Evolutionary conservation across 257 asterid genomes (phyloP).

Genomic region (Cinchona pubescens): DNA sequence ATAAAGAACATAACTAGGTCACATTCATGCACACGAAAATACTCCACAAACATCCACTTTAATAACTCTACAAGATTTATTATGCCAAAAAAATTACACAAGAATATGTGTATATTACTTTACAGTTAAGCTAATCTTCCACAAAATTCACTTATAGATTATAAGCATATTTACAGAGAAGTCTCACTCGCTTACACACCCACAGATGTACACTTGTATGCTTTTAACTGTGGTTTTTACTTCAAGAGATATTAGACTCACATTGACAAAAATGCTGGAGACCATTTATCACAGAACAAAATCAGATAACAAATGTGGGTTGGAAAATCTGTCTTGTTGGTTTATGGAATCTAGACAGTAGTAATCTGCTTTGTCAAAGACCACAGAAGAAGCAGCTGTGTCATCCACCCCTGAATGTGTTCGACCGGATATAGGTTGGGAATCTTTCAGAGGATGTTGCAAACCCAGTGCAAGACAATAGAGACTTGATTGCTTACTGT

Average conservation of each 20-base stretch:
- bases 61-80: background rate
- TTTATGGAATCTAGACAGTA: constrained; percentile 43
- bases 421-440: constrained; percentile 23
- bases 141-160: constrained; percentile 20
- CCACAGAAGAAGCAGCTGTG: constrained; percentile 30
- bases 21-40: background rate
- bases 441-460: constrained; percentile 33
- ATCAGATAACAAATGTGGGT: constrained; percentile 49
- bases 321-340: constrained; percentile 54
- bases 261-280: constrained; percentile 13
- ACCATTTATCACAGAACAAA: constrained; percentile 44
- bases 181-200: background rate
- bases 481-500: constrained; percentile 40
- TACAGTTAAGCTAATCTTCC: constrained; percentile 18
- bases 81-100: constrained; percentile 17
- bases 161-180: constrained; percentile 28
- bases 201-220: background rate
- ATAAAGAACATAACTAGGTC: background rate
- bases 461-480: constrained; percentile 57
- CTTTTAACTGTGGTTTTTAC: background rate
- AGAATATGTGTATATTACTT: constrained; percentile 11
- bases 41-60: background rate
- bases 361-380: constrained; percentile 40
- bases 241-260: background rate
- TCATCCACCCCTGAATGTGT: constrained; percentile 26